Conservation (phyloP, 2,329 filamentous ascomycete species). For the Aspergillus hortae region DNA sequence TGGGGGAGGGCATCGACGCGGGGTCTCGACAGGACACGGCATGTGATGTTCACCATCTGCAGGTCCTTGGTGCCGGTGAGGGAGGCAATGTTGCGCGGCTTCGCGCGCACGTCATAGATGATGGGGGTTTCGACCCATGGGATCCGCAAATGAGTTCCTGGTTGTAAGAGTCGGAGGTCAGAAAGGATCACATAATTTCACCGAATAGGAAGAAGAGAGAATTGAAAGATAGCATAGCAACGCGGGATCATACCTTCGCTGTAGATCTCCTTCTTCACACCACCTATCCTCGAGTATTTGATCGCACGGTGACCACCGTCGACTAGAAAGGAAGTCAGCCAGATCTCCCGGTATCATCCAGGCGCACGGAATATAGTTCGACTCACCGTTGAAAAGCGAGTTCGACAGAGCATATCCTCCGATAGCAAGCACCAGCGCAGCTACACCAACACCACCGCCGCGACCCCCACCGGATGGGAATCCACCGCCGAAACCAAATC, state of each 20-base stretch:
- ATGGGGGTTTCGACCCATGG: conserved; percentile 98
- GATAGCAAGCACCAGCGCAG: conserved; percentile 51
- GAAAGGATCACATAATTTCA: neutral
- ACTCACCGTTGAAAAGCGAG: conserved; percentile 64
- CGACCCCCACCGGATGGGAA: conserved; percentile 53
- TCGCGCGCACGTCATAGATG: conserved; percentile 96
- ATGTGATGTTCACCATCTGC: conserved; percentile 99
- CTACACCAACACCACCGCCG: conserved; percentile 51
- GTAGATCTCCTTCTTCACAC: conserved; percentile 96
- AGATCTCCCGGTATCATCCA: neutral
- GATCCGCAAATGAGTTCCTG: conserved; percentile 87
- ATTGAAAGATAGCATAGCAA: conserved; percentile 6
- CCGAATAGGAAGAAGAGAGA: neutral
- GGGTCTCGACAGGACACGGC: conserved; percentile 93
- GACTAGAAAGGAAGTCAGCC: conserved; percentile 50
- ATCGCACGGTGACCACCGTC: conserved; percentile 98
- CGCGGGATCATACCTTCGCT: conserved; percentile 64
- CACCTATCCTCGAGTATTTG: conserved; percentile 90
- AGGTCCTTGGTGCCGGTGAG: conserved; percentile 98
- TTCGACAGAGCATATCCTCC: conserved; percentile 47
- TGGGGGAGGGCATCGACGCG: conserved; percentile 84
- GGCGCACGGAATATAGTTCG: conserved; percentile 1
- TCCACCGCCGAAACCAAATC: conserved; percentile 40
- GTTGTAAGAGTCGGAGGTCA: neutral
- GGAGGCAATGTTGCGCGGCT: conserved; percentile 93